Evolutionary conservation across 257 asterid species (phyloP).

Genomic region (Solanum tarijense): DNA sequence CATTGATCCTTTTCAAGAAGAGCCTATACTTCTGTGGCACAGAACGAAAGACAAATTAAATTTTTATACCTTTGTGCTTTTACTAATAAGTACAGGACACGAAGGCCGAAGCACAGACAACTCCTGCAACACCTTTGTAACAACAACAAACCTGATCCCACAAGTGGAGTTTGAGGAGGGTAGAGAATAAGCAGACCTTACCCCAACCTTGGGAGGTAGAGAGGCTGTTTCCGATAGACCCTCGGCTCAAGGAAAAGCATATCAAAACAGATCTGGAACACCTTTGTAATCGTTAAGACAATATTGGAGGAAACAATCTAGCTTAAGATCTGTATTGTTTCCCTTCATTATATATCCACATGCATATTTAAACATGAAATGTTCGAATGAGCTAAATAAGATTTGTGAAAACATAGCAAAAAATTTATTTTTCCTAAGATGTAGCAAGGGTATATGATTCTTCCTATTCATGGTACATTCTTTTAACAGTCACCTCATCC

Average conservation of each 20-base stretch:
- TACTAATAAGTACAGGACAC: background rate
- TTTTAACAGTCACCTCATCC: background rate
- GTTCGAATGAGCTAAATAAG: background rate
- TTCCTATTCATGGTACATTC: background rate
- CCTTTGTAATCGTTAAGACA: background rate
- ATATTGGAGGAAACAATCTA: background rate
- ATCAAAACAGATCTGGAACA: background rate
- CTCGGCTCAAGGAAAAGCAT: background rate
- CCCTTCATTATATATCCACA: background rate
- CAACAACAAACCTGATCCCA: background rate
- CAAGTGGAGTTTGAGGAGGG: background rate
- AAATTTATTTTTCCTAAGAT: background rate
- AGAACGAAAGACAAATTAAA: background rate
- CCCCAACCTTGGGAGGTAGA: background rate
- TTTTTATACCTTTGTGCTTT: background rate
- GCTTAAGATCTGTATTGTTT: background rate
- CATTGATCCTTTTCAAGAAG: slow-evolving; percentile 67
- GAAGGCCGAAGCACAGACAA: background rate
- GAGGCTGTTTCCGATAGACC: background rate
- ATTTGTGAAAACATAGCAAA: background rate
- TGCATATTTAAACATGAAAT: background rate
- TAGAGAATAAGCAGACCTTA: background rate
- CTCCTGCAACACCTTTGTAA: background rate
- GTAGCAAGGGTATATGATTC: background rate
- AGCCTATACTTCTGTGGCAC: slow-evolving; percentile 73